Evolutionary conservation across 257 asterid genomes (phyloP), one percentile per base, ranked within the genome.

Genomic region (Leonotis leonurus): DNA sequence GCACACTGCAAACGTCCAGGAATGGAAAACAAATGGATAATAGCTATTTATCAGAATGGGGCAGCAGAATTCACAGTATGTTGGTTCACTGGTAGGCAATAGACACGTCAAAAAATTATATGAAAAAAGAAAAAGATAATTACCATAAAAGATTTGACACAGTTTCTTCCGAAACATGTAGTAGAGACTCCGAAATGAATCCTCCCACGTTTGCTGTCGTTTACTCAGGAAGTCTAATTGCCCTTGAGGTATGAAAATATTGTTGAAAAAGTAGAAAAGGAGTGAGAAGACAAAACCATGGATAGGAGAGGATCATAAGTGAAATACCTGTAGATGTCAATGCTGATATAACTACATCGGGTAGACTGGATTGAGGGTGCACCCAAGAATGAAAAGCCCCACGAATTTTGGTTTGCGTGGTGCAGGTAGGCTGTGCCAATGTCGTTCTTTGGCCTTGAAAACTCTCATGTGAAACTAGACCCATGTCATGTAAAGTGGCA

Each of bases 61-160:
- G n/a, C n/a, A n/a, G n/a, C n/a, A n/a, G n/a, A n/a, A n/a, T n/a
- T n/a, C n/a, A n/a, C n/a, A n/a, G n/a, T n/a, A n/a, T n/a, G n/a
- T n/a, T n/a, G n/a, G n/a, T n/a, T n/a, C n/a, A n/a, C n/a, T n/a
- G n/a, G n/a, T n/a, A n/a, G n/a, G n/a, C n/a, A n/a, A n/a, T 2
- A 30, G 55, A 61, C 64, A 32, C 18, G 20, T 18, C 6, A 46
- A 35, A 56, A 61, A 29, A 14, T 10, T 25, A 29, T 37, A 56
- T 52, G 49, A 36, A 33, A 60, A 35, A n/a, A n/a, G n/a, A n/a
- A n/a, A n/a, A 45, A 59, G 70, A 45, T n/a, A n/a, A n/a, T 65
- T 89, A 93, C 99, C 96, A 51, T 93, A 93, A 71, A 93, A 93
- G 3, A 93, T 46, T 81, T 80, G 72, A 59, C 99, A 93, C 45